Conservation (phyloP, 306 rosid genomes). For the Castanea crenata region DNA sequence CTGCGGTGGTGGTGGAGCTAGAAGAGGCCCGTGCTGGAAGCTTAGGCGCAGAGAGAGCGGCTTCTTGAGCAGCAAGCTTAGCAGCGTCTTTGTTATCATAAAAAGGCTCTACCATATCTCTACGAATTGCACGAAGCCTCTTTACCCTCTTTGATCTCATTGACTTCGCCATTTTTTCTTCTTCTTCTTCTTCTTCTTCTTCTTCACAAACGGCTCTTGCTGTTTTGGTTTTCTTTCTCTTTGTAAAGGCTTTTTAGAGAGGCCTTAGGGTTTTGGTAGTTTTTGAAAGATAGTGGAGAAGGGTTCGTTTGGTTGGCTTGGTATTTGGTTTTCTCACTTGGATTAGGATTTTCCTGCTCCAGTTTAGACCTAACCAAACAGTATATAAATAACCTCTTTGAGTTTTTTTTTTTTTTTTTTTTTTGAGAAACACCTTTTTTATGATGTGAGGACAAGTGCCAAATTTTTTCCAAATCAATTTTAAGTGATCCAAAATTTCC, state of each 20-base stretch:
- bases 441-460: no score
- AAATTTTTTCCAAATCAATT: no score
- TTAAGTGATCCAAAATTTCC: no score
- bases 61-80: constrained; percentile 81
- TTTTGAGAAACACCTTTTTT: no score
- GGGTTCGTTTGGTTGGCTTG: background rate
- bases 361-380: no score
- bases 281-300: background rate
- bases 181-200: background rate
- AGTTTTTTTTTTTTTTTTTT: no score
- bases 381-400: no score
- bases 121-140: constrained; percentile 84
- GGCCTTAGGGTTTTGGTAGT: background rate
- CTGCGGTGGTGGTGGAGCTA: constrained; percentile 33
- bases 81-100: constrained; percentile 89
- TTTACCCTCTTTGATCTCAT: constrained; percentile 84
- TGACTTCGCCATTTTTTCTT: constrained; percentile 71
- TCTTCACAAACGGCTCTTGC: background rate
- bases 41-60: constrained; percentile 96
- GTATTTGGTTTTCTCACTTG: no score
- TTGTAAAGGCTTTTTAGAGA: background rate
- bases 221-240: background rate
- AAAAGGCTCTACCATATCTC: constrained; percentile 79
- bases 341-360: no score
- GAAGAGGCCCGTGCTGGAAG: constrained; percentile 43